phyloP scores from a whole-genome alignment of 805 yeast species.

The Schwanniomyces sp. region DNA sequence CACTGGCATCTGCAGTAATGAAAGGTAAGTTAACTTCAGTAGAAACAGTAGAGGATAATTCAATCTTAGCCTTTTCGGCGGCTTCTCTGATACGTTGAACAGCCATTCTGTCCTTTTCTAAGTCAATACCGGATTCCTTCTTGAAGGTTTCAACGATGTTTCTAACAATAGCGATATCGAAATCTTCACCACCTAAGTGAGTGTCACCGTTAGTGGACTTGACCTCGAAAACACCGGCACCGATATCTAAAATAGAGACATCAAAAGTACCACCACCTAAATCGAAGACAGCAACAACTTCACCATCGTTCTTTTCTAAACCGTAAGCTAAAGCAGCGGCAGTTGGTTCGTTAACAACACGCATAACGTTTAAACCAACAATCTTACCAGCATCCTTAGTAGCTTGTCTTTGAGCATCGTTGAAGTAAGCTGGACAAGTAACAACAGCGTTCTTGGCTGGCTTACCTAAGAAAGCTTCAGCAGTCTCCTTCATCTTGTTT shows the following conservation, averaged over 20 bases:
- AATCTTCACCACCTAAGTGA: slow-evolving; percentile 91
- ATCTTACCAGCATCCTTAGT: slow-evolving; percentile 97
- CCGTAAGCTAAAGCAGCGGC: slow-evolving; percentile 96
- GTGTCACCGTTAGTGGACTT: slow-evolving; percentile 97
- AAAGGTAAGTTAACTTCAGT: slow-evolving; percentile 82
- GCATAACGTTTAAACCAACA: slow-evolving; percentile 86
- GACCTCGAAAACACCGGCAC: slow-evolving; percentile 97
- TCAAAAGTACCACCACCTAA: slow-evolving; percentile 99
- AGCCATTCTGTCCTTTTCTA: slow-evolving; percentile 67
- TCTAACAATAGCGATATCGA: slow-evolving; percentile 84
- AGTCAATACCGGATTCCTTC: slow-evolving; percentile 67
- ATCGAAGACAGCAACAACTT: slow-evolving; percentile 93
- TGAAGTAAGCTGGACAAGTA: slow-evolving; percentile 88
- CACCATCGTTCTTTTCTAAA: slow-evolving; percentile 75
- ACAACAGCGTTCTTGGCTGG: slow-evolving; percentile 85
- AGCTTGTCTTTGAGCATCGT: slow-evolving; percentile 91
- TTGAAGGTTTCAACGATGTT: slow-evolving; percentile 78
- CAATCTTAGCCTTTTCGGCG: slow-evolving; percentile 88
- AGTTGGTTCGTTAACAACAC: slow-evolving; percentile 90
- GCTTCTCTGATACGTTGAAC: slow-evolving; percentile 86
- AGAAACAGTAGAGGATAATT: slow-evolving; percentile 68
- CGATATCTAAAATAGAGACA: slow-evolving; percentile 93
- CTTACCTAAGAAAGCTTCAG: slow-evolving; percentile 89
- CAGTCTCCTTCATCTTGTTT: slow-evolving; percentile 98
- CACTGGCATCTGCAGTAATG: slow-evolving; percentile 83